A percentile compares a stretch with the other conserved stretches of the same genome.
These are phyloP conservation scores for Picea abies DNA, from an alignment of 83 land plant species.

Conservation along the genomic window DNA sequence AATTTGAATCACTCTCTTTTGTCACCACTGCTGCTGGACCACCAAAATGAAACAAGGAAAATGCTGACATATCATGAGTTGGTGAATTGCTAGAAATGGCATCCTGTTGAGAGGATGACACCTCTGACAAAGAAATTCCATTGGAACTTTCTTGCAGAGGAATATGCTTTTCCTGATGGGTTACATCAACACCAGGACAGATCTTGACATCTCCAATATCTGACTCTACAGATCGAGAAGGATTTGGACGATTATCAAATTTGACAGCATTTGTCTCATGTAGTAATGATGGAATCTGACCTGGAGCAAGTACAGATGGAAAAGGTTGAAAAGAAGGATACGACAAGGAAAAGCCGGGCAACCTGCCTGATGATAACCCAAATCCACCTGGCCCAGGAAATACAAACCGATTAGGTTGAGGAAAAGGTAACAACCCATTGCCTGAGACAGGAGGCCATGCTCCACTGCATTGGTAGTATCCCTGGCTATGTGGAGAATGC, in stretches of 20 bases:
- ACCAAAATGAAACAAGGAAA: constrained; percentile 76
- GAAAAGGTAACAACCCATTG: constrained; percentile 49
- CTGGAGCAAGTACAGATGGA: constrained; percentile 30
- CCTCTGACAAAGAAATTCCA: constrained; percentile 9
- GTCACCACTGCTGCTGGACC: constrained; percentile 53
- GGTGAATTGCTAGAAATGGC: constrained; percentile 11
- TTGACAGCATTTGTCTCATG: constrained; percentile 11
- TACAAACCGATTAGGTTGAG: constrained; percentile 42
- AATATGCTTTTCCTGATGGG: constrained; percentile 5
- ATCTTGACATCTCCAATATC: constrained; percentile 9
- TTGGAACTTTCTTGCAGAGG: background rate
- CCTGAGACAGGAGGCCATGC: constrained; percentile 53
- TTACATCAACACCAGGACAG: background rate
- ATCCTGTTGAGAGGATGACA: constrained; percentile 9
- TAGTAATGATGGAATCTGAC: constrained; percentile 32
- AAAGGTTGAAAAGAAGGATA: constrained; percentile 36
- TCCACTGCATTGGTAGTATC: constrained; percentile 46
- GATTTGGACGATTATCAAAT: constrained; percentile 20
- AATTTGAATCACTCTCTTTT: constrained; percentile 23
- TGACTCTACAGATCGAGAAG: constrained; percentile 16
- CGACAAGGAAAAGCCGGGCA: constrained; percentile 35
- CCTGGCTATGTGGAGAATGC: constrained; percentile 32
- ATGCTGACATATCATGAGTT: constrained; percentile 22
- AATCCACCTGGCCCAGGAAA: constrained; percentile 38
- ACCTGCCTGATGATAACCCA: constrained; percentile 39